Conservation (phyloP, 23 red algal genomes). For the Pyropia yezoensis region DNA sequence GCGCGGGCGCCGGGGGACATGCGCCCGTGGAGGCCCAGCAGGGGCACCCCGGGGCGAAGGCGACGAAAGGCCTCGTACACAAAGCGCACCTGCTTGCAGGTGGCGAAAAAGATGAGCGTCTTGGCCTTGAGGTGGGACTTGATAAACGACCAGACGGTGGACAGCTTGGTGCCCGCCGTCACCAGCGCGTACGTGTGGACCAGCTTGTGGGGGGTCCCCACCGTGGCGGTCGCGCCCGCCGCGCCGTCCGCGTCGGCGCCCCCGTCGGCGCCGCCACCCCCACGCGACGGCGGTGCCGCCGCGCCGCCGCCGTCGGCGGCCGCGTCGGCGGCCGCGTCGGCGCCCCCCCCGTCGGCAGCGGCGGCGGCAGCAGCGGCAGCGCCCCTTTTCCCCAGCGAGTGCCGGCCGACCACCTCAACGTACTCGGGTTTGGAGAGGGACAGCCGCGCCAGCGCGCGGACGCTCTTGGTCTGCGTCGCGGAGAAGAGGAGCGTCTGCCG, state of each 20-base stretch:
- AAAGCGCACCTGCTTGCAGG: constrained; percentile 93
- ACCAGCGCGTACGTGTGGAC: constrained; percentile 74
- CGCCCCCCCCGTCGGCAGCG: no score
- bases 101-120: constrained; percentile 82
- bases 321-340: no score
- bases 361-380: neutral
- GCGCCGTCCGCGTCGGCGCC: constrained; percentile 1
- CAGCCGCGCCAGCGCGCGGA: constrained; percentile 73
- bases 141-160: constrained; percentile 89
- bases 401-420: constrained; percentile 29
- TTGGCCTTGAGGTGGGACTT: constrained; percentile 86
- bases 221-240: constrained; percentile 17
- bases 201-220: constrained; percentile 49
- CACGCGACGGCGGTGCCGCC: neutral
- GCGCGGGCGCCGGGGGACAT: constrained; percentile 77
- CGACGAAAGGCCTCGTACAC: constrained; percentile 86
- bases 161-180: constrained; percentile 58
- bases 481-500: constrained; percentile 93
- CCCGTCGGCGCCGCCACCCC: constrained; percentile 8
- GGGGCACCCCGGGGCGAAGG: constrained; percentile 81
- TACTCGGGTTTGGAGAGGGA: constrained; percentile 79
- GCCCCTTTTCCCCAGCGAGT: neutral
- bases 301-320: no score
- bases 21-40: constrained; percentile 76
- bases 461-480: constrained; percentile 86